Conservation (phyloP, 805 yeast genomes). For the Komagataella kurtzmanii region DNA sequence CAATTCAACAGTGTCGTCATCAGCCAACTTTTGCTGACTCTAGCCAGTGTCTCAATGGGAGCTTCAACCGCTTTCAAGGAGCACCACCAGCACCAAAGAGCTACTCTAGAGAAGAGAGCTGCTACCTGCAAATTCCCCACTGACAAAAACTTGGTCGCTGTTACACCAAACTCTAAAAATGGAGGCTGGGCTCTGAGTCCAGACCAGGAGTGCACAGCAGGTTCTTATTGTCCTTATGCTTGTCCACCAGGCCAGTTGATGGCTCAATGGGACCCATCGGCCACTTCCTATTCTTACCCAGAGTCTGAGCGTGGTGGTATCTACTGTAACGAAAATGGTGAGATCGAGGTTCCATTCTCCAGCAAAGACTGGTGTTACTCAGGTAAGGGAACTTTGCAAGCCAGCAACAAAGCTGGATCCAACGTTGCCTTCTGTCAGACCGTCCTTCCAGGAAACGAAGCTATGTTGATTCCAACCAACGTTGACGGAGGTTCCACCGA, state of each 20-base stretch:
- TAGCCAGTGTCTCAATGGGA: background rate
- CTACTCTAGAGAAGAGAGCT: background rate
- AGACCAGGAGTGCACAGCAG: conserved; percentile 60
- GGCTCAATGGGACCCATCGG: conserved; percentile 79
- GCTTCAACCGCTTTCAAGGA: background rate
- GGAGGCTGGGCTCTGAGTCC: conserved; percentile 85
- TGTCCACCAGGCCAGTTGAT: conserved; percentile 79
- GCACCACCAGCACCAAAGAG: conserved; percentile 3
- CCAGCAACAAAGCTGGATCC: conserved; percentile 35
- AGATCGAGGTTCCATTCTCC: conserved; percentile 45
- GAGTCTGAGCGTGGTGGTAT: conserved; percentile 75
- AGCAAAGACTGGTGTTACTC: conserved; percentile 54
- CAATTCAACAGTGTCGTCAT: background rate
- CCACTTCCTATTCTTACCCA: conserved; percentile 66
- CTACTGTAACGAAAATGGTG: conserved; percentile 61
- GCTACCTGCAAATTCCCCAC: conserved; percentile 51
- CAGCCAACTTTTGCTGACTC: background rate
- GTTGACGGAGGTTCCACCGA: conserved; percentile 34
- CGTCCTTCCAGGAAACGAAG: conserved; percentile 88
- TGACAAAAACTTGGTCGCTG: conserved; percentile 53
- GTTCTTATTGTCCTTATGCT: conserved; percentile 84
- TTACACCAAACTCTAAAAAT: conserved; percentile 41
- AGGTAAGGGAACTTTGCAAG: conserved; percentile 62
- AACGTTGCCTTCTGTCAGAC: conserved; percentile 85
- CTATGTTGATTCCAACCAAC: conserved; percentile 80